phyloP scores from a whole-genome alignment of 2,329 filamentous ascomycete genomes.

The Sphaerulina vaccinii region DNA sequence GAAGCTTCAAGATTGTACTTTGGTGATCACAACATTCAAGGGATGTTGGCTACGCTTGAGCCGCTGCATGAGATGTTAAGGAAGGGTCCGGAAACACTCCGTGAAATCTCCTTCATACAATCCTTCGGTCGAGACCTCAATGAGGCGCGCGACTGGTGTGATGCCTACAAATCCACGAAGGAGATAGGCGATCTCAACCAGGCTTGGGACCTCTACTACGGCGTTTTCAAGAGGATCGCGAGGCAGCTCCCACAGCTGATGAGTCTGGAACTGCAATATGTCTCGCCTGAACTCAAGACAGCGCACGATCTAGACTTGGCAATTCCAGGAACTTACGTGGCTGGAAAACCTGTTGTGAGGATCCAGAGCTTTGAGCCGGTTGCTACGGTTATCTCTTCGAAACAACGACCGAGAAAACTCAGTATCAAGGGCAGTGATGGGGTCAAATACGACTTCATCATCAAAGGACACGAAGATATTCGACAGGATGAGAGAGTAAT shows the following conservation, averaged over 20 bases:
- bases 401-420: constrained; percentile 90
- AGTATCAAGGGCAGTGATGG: constrained; percentile 88
- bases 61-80: constrained; percentile 91
- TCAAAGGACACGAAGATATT: constrained; percentile 99
- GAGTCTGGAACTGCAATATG: constrained; percentile 90
- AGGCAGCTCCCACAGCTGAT: constrained; percentile 91
- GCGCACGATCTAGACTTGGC: constrained; percentile 85
- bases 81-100: constrained; percentile 83
- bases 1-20: constrained; percentile 97
- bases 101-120: constrained; percentile 96
- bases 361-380: constrained; percentile 90
- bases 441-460: constrained; percentile 77
- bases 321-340: constrained; percentile 92
- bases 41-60: constrained; percentile 89
- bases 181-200: constrained; percentile 95
- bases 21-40: constrained; percentile 93
- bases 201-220: constrained; percentile 98
- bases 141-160: constrained; percentile 94
- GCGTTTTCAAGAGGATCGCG: constrained; percentile 93
- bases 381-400: constrained; percentile 90
- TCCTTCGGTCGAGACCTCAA: constrained; percentile 93
- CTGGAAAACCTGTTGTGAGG: constrained; percentile 72
- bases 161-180: constrained; percentile 81
- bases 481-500: constrained; percentile 98
- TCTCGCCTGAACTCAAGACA: constrained; percentile 87